Percentiles rank a stretch among this genome's conserved stretches.
Evolutionary conservation across 2,329 filamentous ascomycete genomes (phyloP).

Genomic region (Pyricularia pennisetigena): DNA sequence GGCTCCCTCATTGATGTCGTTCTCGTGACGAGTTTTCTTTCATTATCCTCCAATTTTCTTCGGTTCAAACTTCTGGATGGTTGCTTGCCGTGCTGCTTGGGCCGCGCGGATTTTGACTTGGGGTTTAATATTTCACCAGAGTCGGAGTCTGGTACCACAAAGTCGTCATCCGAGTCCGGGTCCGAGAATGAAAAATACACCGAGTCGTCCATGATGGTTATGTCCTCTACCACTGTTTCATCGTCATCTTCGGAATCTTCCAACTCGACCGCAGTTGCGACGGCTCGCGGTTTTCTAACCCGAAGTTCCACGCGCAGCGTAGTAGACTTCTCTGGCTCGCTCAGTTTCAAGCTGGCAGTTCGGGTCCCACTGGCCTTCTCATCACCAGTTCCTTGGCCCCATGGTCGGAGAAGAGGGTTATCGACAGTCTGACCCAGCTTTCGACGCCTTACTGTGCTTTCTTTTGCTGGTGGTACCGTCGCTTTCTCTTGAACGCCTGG

Average conservation of each 20-base stretch:
- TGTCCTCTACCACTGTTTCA: constrained; percentile 32
- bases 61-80: too few relatives aligned
- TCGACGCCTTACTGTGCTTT: constrained; percentile 11
- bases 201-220: constrained; percentile 10
- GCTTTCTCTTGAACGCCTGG: background rate
- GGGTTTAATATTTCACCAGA: background rate
- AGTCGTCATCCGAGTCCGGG: constrained; percentile 8
- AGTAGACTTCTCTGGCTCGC: background rate
- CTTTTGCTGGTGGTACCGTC: constrained; percentile 4
- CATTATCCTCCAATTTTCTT: background rate
- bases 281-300: constrained; percentile 9
- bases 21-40: background rate
- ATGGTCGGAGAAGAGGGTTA: constrained; percentile 14
- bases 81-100: background rate
- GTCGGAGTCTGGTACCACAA: constrained; percentile 9
- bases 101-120: background rate
- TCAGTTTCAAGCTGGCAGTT: background rate
- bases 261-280: constrained; percentile 13
- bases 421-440: constrained; percentile 13
- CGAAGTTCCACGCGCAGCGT: constrained; percentile 10
- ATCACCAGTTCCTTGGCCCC: constrained; percentile 8
- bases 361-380: constrained; percentile 1
- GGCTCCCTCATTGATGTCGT: background rate
- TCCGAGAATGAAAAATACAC: constrained; percentile 9
- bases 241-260: constrained; percentile 72